phyloP scores from a whole-genome alignment of 441 rosid genomes.

The Erodium moschatum region DNA sequence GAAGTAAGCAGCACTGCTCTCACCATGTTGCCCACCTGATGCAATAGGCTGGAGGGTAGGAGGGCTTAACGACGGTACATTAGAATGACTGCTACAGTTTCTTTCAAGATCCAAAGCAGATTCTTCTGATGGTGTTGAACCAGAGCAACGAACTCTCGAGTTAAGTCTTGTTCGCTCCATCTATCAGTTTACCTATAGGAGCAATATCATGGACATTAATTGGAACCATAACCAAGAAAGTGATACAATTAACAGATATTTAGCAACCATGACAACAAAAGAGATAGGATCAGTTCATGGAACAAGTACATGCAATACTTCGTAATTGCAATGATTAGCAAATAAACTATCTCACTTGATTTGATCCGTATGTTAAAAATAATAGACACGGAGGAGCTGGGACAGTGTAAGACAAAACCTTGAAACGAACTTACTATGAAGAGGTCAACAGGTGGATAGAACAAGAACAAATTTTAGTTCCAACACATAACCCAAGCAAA shows the following conservation, averaged over 20 bases:
- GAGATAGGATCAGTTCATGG: neutral
- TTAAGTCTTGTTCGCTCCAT: conserved; percentile 66
- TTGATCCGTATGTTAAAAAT: too few species aligned
- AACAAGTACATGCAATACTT: neutral
- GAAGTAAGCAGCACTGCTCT: conserved; percentile 86
- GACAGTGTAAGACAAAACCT: too few species aligned
- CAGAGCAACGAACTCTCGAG: conserved; percentile 52
- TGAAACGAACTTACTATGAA: too few species aligned
- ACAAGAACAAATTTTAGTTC: too few species aligned
- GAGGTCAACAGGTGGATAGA: too few species aligned
- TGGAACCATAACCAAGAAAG: neutral
- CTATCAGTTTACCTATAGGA: conserved; percentile 34
- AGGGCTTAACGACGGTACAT: conserved; percentile 48
- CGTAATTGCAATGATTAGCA: neutral
- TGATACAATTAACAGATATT: neutral
- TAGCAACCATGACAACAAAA: neutral
- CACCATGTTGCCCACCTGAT: conserved; percentile 72
- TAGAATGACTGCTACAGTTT: conserved; percentile 44
- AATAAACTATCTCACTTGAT: too few species aligned
- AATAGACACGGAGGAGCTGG: too few species aligned
- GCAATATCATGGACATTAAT: neutral
- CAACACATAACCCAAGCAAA: too few species aligned
- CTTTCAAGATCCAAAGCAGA: conserved; percentile 78
- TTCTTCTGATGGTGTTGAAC: conserved; percentile 68
- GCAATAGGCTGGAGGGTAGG: conserved; percentile 72